Evolutionary conservation across 1,139 yeast genomes (phyloP), one percentile per base, ranked within the genome.

Genomic region (Kurtzmaniella quercitrusa): DNA sequence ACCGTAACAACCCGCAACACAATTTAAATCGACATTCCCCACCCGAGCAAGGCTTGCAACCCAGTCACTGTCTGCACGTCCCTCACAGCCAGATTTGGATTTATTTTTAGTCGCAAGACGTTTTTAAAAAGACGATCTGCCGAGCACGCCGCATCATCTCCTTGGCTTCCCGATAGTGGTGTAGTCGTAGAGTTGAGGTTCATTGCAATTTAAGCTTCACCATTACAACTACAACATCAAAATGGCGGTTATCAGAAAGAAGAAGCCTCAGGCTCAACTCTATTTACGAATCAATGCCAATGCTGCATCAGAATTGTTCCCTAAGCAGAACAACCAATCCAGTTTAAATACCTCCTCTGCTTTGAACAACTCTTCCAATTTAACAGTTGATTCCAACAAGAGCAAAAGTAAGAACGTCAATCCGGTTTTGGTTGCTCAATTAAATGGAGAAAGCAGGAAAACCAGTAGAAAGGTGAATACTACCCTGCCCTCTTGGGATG

Each of bases 401-500:
- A 12, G 22, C 16, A 17, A 30, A 8, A 6, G 18, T 43, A 54
- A 50, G 41, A 58, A 50, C n/a, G 56, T 66, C 23, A 70, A 68
- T 43, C 75, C 76, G 4, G 55, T 68, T 12, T 51, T 71, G 20
- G 61, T 65, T 18, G 72, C 65, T 3, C 60, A 55, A 45, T 53
- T 71, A 43, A 71, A 71, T 45, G 53, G 57, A 3, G 42, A 44
- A 22, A 61, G 55, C 32, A 66, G 59, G 46, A 57, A 61, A 22
- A 64, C 75, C 2, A 48, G 60, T 28, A 56, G 65, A 42, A 71
- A 66, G 49, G 59, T 72, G 36, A 56, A 63, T 45, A 68, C 78
- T 5, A 52, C 54, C 33, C 61, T 70, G 35, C 80, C 80, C 0
- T 63, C 67, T 20, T 76, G 80, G 80, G 72, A 72, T 45, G 65